These are phyloP conservation scores for Iodosphaeria phyllophila DNA, from an alignment of 2,329 filamentous ascomycete genomes.

Conservation along the genomic window DNA sequence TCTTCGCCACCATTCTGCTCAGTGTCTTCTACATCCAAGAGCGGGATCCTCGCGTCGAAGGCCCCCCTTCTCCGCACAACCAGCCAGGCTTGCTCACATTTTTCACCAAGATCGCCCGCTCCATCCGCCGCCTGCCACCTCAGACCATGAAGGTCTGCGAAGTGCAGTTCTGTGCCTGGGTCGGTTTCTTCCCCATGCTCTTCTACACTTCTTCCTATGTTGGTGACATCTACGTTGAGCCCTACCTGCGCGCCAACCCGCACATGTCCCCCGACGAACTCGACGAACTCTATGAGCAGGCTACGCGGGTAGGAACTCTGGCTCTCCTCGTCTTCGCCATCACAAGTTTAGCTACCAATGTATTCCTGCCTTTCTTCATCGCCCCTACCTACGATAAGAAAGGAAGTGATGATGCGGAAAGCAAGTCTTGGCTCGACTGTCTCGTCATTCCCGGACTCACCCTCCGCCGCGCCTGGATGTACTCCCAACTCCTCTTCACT, in stretches of 20 bases:
- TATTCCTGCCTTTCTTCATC: constrained; percentile 72
- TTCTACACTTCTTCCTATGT: constrained; percentile 94
- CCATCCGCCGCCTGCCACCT: constrained; percentile 59
- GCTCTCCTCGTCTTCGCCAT: constrained; percentile 78
- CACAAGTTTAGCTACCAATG: constrained; percentile 63
- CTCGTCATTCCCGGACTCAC: constrained; percentile 70
- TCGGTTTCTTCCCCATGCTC: constrained; percentile 88
- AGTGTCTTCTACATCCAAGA: constrained; percentile 56
- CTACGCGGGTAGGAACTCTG: constrained; percentile 74
- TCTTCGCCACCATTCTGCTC: constrained; percentile 49
- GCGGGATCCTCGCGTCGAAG: constrained; percentile 60
- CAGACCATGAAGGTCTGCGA: constrained; percentile 70
- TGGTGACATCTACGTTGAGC: constrained; percentile 80
- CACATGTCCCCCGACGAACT: constrained; percentile 61
- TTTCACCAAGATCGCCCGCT: constrained; percentile 59
- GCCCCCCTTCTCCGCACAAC: constrained; percentile 35
- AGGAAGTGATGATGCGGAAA: constrained; percentile 14
- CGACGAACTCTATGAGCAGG: constrained; percentile 63
- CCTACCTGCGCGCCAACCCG: constrained; percentile 58
- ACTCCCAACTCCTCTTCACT: constrained; percentile 71
- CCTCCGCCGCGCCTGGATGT: constrained; percentile 71
- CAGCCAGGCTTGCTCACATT: constrained; percentile 55
- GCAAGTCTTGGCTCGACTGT: constrained; percentile 30
- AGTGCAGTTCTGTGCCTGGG: constrained; percentile 76
- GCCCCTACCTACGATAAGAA: constrained; percentile 54